Conservation (phyloP, 1,284 basidiomycete genomes). For the Naganishia sp. region DNA sequence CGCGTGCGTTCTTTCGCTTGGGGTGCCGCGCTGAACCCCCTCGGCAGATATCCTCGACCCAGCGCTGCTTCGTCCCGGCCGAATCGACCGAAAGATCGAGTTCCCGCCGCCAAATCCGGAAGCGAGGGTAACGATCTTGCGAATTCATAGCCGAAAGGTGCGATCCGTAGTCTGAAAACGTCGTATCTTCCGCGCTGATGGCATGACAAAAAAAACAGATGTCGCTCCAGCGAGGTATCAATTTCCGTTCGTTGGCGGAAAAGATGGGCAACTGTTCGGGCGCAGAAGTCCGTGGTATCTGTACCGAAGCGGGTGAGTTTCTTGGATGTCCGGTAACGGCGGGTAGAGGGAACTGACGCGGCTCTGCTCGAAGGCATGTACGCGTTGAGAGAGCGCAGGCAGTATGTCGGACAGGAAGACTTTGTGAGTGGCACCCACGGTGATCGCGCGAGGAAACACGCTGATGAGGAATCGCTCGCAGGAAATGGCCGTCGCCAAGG, state of each 20-base stretch:
- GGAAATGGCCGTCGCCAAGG: conserved; percentile 91
- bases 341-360: not conserved
- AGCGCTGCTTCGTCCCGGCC: conserved; percentile 89
- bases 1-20: too few species aligned
- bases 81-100: conserved; percentile 98
- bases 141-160: conserved; percentile 95
- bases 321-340: too few species aligned
- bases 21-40: too few species aligned
- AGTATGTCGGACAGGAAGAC: conserved; percentile 97
- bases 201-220: conserved; percentile 61
- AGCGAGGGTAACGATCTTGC: conserved; percentile 92
- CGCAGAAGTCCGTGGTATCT: conserved; percentile 96
- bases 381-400: conserved; percentile 87
- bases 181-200: not conserved
- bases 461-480: not conserved
- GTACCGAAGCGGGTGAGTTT: conserved; percentile 86
- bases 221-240: conserved; percentile 97
- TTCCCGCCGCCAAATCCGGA: conserved; percentile 98
- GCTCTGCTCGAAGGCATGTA: conserved; percentile 73
- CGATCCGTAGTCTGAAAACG: conserved; percentile 33
- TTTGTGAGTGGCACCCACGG: conserved; percentile 59
- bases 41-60: conserved; percentile 85
- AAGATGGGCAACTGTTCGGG: conserved; percentile 99
- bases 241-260: conserved; percentile 88
- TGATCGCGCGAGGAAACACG: not conserved